Evolutionary conservation across 1,284 basidiomycete genomes (phyloP), one percentile per base, ranked within the genome.

Genomic region (Trichosporon faecale): DNA sequence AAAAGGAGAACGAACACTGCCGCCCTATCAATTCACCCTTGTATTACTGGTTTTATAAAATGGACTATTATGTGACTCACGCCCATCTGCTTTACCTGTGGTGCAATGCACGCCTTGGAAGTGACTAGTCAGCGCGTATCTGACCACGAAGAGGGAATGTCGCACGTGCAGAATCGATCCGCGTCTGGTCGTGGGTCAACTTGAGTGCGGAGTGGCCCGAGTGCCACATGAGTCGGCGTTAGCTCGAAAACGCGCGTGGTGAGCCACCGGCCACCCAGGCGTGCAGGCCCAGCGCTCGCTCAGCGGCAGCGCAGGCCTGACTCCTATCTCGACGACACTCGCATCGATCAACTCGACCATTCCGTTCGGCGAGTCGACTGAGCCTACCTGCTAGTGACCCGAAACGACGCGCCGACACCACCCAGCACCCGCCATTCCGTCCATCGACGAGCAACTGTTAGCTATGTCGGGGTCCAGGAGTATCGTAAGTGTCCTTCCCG

Each of bases 381-480:
- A n/a, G n/a, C n/a, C n/a, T 29, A 44, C 40, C 40, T n/a, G 40
- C 40, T 18, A 23, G 21, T 9, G 65, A 23, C n/a, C 31, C 52
- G 18, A 14, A 25, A 44, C n/a, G 27, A 21, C 40, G 40, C 64
- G 37, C 67, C 18, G 29, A 61, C 27, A 61, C 57, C 2, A 16
- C 66, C 37, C 60, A 23, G 49, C 27, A 46, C 31, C 60, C n/a
- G 49, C 14, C 63, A 46, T 29, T 40, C 25, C 33, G 31, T 61
- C 72, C 31, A 68, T 68, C 37, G 70, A 71, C 55, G 55, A 71
- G 25, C 64, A 73, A 29, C 66, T 71, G 14, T 11, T 68, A 63
- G 66, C 61, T 12, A 74, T 74, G 73, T 74, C 72, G 64, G 76
- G 73, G 27, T 70, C 74, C 61, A 66, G 75, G 65, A 78, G 77